Evolutionary conservation across 306 rosid genomes (phyloP), one percentile per base, ranked within the genome.

Genomic region (Quercus glauca): DNA sequence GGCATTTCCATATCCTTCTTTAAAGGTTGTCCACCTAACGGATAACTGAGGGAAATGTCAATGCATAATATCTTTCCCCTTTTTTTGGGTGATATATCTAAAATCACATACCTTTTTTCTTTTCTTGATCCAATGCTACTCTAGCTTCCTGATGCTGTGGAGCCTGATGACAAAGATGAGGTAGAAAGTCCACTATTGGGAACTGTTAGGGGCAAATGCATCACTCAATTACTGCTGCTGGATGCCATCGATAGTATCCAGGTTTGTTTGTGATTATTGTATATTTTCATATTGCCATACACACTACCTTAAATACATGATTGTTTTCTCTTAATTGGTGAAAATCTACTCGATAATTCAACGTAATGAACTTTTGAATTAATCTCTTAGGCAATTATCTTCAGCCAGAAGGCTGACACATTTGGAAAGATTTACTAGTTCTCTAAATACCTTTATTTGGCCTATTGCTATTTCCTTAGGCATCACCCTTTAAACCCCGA

Each of bases 221-320:
- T 96, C 51, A 96, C 99, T 23, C 99, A 96, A 73, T 83, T 90
- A 73, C 85, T 96, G 78, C 98, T 96, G 76, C 93, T 96, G 58
- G 93, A 94, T 68, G 97, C 92, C 74, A 80, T 96, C 57, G 94
- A 96, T 77, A 92, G 97, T 73, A 91, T 96, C 84, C 99, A 96
- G 98, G 99, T 95, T 81, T 84, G 90, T 45, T 57, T 72, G 71
- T 81, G 83, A 31, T 41, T 67, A 28, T 37, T 53, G 1, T 67
- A 55, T 58, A 4, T 55, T 60, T 35, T 25, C 5, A 56, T 67
- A 53, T 21, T 14, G 18, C 68, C 65, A 13, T 41, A 13, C 29
- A 69, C 71, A 18, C 52, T 35, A 35, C 78, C 61, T 37, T 61
- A 43, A 74, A 75, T 65, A 15, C 68, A 26, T 67, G 20, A 37